phyloP scores from a whole-genome alignment of 2,329 filamentous ascomycete genomes.

The Epichloe hybrida region DNA sequence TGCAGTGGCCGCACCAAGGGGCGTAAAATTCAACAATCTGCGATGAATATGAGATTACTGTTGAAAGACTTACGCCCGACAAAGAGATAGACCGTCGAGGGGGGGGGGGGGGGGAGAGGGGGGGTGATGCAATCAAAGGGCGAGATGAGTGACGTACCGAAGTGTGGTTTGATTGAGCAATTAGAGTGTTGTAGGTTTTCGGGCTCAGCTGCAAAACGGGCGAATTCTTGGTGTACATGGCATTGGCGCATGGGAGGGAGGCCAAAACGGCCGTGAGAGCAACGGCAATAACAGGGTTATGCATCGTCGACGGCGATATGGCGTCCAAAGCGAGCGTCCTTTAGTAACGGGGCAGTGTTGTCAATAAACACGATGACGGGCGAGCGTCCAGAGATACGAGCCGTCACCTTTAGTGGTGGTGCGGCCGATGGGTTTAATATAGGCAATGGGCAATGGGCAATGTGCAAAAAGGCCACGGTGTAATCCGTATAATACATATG shows the following conservation, averaged over 20 bases:
- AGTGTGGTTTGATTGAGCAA: conserved; percentile 81
- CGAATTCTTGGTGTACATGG: conserved; percentile 76
- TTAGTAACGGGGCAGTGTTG: neutral
- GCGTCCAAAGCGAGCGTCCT: neutral
- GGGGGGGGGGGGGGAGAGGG: too few species aligned
- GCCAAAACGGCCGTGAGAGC: conserved; percentile 45
- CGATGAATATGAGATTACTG: neutral
- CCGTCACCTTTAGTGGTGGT: neutral
- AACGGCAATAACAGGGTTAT: conserved; percentile 35
- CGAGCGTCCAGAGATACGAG: neutral
- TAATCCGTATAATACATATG: too few species aligned
- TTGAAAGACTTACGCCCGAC: neutral
- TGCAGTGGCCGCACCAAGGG: conserved; percentile 94
- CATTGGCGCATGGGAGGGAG: conserved; percentile 49
- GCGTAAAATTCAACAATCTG: conserved; percentile 79
- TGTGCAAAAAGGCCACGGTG: conserved; percentile 18
- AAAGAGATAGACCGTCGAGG: neutral
- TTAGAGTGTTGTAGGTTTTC: conserved; percentile 67
- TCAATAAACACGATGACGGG: neutral
- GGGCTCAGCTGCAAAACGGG: conserved; percentile 71
- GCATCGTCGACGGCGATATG: conserved; percentile 26
- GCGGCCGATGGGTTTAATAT: neutral
- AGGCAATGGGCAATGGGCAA: neutral
- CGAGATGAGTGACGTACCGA: conserved; percentile 46
- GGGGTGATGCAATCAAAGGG: neutral